Conservation (phyloP, 768 basidiomycete genomes). For the Panus rudis region DNA sequence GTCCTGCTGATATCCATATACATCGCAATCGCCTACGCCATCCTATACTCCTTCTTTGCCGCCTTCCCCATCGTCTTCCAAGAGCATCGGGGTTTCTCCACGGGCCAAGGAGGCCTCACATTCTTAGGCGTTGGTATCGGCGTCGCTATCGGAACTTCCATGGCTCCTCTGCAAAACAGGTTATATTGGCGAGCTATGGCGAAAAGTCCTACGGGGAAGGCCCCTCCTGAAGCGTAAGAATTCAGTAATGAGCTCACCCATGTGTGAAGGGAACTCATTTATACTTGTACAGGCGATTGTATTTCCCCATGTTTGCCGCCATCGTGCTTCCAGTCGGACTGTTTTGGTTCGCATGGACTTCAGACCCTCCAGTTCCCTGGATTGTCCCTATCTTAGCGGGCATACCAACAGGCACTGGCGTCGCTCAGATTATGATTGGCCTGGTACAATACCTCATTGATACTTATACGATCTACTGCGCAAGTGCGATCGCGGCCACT, state of each 20-base stretch:
- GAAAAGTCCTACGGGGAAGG: slow-evolving; percentile 38
- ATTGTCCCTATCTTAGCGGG: slow-evolving; percentile 62
- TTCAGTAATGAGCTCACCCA: neutral
- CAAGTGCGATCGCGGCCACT: slow-evolving; percentile 63
- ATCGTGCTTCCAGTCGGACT: slow-evolving; percentile 48
- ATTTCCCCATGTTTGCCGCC: slow-evolving; percentile 48
- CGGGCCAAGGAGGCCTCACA: slow-evolving; percentile 51
- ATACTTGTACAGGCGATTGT: slow-evolving; percentile 38
- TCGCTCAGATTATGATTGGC: slow-evolving; percentile 58
- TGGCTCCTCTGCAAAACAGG: slow-evolving; percentile 48
- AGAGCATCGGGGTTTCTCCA: slow-evolving; percentile 42
- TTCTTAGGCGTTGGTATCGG: slow-evolving; percentile 62
- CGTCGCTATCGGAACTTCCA: slow-evolving; percentile 40
- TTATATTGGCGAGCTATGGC: slow-evolving; percentile 46
- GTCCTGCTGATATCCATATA: slow-evolving; percentile 52
- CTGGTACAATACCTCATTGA: slow-evolving; percentile 71
- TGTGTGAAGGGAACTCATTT: neutral
- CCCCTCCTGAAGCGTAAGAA: slow-evolving; percentile 57
- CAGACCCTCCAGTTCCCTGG: slow-evolving; percentile 48
- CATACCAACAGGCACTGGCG: slow-evolving; percentile 58
- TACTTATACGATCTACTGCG: slow-evolving; percentile 57
- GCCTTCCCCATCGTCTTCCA: slow-evolving; percentile 57
- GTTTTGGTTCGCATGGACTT: slow-evolving; percentile 66
- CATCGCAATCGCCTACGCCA: slow-evolving; percentile 54
- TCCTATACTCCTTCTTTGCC: slow-evolving; percentile 58